Base-by-base conservation (phyloP, 352 stramenopile genomes). In the Phytopythium delawarense region DNA sequence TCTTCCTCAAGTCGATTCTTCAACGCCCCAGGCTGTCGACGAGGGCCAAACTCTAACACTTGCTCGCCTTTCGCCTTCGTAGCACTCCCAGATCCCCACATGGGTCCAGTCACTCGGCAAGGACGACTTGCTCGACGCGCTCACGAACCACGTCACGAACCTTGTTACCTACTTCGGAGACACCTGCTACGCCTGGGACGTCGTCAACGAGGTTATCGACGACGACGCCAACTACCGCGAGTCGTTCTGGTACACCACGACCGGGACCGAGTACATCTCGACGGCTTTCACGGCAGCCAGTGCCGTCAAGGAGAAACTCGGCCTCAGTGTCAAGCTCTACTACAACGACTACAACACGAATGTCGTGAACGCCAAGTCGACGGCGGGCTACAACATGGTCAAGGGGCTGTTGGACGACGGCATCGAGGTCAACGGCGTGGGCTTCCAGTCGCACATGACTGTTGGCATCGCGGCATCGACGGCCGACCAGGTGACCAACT, bases 171-270 rank as follows among this genome's bases (percentile, higher is more conserved):
- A 76, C 66, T 76, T 76, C 45, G 62, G 69, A n/a, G 63, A 73
- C 37, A 63, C 59, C 13, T 76, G 69, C 50, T 59, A 34, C n/a
- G 48, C 34, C 0, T 72, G 65, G 65, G 69, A 75, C n/a, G 68
- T 75, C n/a, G 68, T 66, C 21, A 75, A 75, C 34, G 69, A 76
- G 34, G 69, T 56, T 8, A 48, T 76, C 23, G 49, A 59, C 18
- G 65, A 73, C 21, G 66, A 76, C 48, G 69, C 61, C 6, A 70
- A 62, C 21, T 76, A 76, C 37, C 62, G 69, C 8, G 21, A 70
- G 48, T 76, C 69, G 1, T 76, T 76, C 30, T 76, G 69, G 69
- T 76, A 71, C 60, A 68, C 72, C 28, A 74, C 68, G 66, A 69
- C 61, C 5, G 69, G 69, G 35, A 67, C 65, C 39, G 69, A 76